Conservation (phyloP, 768 basidiomycete genomes). For the Phylloporus sp. region DNA sequence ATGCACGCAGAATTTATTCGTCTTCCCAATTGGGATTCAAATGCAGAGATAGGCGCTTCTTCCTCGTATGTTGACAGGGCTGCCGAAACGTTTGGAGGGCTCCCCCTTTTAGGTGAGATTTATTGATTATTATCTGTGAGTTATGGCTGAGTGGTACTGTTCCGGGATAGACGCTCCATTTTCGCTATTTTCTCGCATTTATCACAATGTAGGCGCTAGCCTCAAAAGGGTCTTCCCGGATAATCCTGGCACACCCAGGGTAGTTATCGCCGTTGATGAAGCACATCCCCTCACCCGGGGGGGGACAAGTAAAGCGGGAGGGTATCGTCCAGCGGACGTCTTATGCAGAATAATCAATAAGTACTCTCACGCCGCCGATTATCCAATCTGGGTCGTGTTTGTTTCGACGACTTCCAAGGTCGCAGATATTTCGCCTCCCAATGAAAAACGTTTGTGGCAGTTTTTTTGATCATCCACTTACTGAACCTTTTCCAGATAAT, state of each 20-base stretch:
- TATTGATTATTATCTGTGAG: neutral
- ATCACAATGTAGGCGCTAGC: neutral
- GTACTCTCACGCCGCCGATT: constrained; percentile 3
- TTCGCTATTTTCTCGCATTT: neutral
- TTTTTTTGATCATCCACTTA: neutral
- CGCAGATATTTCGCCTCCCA: constrained; percentile 2
- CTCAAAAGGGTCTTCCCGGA: neutral
- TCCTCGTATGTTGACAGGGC: neutral
- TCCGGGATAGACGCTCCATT: no score
- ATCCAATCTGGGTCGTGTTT: constrained; percentile 14
- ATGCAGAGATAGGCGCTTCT: neutral
- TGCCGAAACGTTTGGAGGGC: neutral
- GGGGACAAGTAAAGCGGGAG: no score
- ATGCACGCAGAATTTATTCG: neutral
- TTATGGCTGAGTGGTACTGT: neutral
- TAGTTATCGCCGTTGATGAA: constrained; percentile 16
- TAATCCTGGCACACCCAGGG: neutral
- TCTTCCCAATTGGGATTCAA: no score
- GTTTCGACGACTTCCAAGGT: constrained; percentile 13
- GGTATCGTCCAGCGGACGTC: constrained; percentile 5
- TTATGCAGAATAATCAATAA: constrained; percentile 2
- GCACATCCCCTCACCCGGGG: constrained; percentile 3
- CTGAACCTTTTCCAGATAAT: neutral
- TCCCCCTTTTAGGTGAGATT: neutral
- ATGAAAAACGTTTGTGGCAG: neutral